Conservation (phyloP, 257 asterid species). For the Solanum acaule region DNA sequence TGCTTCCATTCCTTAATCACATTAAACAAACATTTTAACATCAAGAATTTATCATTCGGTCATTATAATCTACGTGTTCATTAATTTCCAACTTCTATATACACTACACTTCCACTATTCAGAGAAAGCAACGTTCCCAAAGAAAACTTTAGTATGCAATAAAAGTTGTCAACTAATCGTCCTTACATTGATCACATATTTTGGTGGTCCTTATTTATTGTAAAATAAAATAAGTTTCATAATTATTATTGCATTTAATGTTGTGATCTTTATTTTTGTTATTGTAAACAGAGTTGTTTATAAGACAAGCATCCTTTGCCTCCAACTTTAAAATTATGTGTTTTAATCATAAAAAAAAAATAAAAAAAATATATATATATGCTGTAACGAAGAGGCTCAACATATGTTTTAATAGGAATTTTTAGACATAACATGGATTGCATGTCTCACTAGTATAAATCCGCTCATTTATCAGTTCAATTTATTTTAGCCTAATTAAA, state of each 20-base stretch:
- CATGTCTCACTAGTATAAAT: not conserved
- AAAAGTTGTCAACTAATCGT: not conserved
- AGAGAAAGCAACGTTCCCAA: not conserved
- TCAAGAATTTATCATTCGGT: not conserved
- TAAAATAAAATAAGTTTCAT: not conserved
- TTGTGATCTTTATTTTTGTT: not conserved
- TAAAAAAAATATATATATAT: no score
- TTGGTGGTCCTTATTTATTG: not conserved
- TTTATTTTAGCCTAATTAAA: no score
- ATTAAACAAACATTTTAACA: not conserved
- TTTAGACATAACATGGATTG: not conserved
- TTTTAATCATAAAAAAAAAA: no score
- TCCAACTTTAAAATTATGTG: no score
- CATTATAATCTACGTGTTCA: not conserved
- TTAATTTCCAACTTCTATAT: no score
- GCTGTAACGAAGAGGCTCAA: no score
- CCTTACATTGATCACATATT: not conserved
- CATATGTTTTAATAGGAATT: no score
- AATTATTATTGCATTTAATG: no score
- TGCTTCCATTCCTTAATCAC: not conserved
- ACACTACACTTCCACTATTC: not conserved
- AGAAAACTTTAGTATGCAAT: not conserved
- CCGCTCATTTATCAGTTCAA: no score
- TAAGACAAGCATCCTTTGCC: no score
- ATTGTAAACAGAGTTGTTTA: not conserved